phyloP scores from a whole-genome alignment of 345 rosid genomes.

The Dimocarpus longan region DNA sequence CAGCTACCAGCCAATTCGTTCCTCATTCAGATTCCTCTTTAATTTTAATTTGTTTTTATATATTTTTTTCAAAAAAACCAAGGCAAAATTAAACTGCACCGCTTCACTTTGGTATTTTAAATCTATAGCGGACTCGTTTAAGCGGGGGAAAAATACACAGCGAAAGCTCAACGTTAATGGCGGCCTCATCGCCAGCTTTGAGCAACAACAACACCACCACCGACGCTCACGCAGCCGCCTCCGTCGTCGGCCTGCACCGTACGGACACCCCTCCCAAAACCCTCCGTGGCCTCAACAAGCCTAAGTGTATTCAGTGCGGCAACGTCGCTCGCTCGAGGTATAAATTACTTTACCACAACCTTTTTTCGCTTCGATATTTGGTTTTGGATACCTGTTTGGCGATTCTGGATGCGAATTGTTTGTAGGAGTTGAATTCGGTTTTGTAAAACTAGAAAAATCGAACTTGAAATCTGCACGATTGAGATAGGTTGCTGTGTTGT shows the following conservation, averaged over 20 bases:
- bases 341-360: not conserved
- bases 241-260: conserved; percentile 24
- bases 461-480: not conserved
- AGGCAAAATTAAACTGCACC: not conserved
- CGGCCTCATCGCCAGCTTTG: conserved; percentile 61
- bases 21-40: not conserved
- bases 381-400: conserved; percentile 8
- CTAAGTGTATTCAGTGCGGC: conserved; percentile 95
- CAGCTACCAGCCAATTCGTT: not conserved
- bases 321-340: conserved; percentile 98
- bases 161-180: conserved; percentile 34
- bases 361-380: not conserved
- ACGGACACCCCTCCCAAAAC: conserved; percentile 61
- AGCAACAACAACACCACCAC: conserved; percentile 28
- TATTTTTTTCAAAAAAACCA: not conserved
- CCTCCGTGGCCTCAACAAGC: conserved; percentile 95
- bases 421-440: not conserved
- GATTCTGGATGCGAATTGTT: not conserved
- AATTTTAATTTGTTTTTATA: not conserved
- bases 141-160: conserved; percentile 18
- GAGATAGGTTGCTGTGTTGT: not conserved
- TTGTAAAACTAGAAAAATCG: not conserved
- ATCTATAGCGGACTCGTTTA: conserved; percentile 11
- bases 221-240: conserved; percentile 35
- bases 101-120: conserved; percentile 15